These are phyloP conservation scores for Botryotinia calthae DNA, from an alignment of 2,329 filamentous ascomycete species.

Conservation along the genomic window DNA sequence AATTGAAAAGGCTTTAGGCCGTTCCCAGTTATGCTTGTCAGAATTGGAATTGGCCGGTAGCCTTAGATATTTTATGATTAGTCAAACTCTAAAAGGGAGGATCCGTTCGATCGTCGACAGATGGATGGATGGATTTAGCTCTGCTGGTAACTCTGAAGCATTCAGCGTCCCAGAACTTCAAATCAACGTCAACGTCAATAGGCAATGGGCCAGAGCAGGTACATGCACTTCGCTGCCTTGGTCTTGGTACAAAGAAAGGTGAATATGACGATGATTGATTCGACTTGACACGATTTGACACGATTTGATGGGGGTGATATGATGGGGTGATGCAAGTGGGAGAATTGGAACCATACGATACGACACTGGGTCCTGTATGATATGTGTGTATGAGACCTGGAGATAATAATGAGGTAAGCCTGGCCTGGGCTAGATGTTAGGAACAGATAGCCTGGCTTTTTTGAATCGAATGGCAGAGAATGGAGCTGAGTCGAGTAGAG, in stretches of 20 bases:
- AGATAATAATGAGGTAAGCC: constrained; percentile 13
- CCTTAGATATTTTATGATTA: constrained; percentile 17
- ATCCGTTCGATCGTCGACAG: constrained; percentile 15
- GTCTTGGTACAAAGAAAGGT: not conserved
- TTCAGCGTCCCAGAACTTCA: constrained; percentile 2
- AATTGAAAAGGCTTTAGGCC: constrained; percentile 5
- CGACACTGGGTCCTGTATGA: constrained; percentile 17
- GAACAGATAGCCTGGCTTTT: not conserved
- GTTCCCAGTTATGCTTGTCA: not conserved
- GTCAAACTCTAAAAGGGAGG: constrained; percentile 11
- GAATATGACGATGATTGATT: constrained; percentile 8
- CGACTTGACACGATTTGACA: not conserved
- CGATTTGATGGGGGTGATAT: not conserved
- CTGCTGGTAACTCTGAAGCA: not conserved
- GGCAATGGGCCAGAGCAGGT: constrained; percentile 2
- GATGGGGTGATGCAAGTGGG: constrained; percentile 9
- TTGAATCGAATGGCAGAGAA: not conserved
- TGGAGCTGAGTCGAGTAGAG: constrained; percentile 6
- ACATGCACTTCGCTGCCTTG: not conserved
- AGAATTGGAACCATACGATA: constrained; percentile 14
- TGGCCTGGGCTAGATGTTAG: constrained; percentile 12
- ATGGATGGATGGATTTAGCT: not conserved
- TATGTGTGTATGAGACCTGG: constrained; percentile 15
- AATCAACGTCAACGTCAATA: not conserved
- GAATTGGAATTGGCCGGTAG: not conserved